Evolutionary conservation across 306 rosid genomes (phyloP), one percentile per base, ranked within the genome.

Genomic region (Leucaena leucocephala): DNA sequence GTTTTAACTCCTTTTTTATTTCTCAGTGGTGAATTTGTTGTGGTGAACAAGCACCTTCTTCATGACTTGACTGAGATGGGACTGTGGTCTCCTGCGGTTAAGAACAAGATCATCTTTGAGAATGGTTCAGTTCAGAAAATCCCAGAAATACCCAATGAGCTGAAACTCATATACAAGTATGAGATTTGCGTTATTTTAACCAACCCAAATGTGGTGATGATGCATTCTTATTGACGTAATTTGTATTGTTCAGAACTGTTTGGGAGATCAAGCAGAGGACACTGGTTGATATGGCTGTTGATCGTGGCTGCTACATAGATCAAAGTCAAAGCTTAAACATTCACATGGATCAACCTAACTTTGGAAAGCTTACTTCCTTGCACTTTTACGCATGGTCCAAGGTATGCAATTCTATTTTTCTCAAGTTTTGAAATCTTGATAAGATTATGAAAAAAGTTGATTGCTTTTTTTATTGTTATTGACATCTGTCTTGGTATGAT

Each of bases 181-280:
- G 90, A 22, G 27, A 68, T 16, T 27, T 64, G 21, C 8, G 16
- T 50, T 54, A 61, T 64, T 45, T 9, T 49, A 16, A 59, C 54
- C 39, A 17, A 15, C 63, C 63, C 6, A 2, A 40, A 3, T 68
- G 61, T 67, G 50, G 44, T 2, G 39, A 35, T 68, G 1, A 62
- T 50, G 17, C 73, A 72, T 48, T 66, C 76, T 71, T 50, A 76
- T 77, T 84, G 78, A 77, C 50, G 38, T 6, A 52, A 66, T 58
- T 50, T 89, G 55, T n/a, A 57, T 2, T 49, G 75, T 35, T 62
- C 86, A 93, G 98, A 82, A 93, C 97, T 88, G 98, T 93, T n/a
- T 93, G 98, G 97, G 97, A 93, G 90, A 93, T 93, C 75, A 93
- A 91, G 88, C 98, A 93, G 77, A 91, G 79, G 84, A 91, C 93